phyloP scores from a whole-genome alignment of 2,329 filamentous ascomycete species.

The Aureobasidium subglaciale region DNA sequence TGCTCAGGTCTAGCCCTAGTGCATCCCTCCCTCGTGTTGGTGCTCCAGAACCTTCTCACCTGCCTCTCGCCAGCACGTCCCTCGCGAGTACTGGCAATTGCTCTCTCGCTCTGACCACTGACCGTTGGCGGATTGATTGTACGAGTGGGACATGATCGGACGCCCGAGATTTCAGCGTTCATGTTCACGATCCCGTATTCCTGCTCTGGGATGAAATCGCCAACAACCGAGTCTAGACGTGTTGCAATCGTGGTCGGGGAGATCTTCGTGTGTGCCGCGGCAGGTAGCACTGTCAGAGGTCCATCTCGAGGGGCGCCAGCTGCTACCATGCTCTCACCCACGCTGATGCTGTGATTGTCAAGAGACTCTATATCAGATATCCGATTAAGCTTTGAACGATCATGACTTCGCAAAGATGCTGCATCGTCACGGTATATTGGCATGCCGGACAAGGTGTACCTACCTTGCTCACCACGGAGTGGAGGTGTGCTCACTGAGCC shows the following conservation, averaged over 20 bases:
- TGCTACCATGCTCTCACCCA: not conserved
- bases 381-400: not conserved
- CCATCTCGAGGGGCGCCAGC: not conserved
- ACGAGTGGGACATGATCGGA: not conserved
- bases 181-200: not conserved
- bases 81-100: too few species aligned
- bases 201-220: not conserved
- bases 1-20: too few species aligned
- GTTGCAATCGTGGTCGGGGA: not conserved
- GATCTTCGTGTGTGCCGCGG: too few species aligned
- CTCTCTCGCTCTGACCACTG: too few species aligned
- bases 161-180: not conserved
- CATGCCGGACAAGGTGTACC: conserved; percentile 23
- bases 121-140: not conserved
- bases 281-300: not conserved
- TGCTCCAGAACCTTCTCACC: not conserved
- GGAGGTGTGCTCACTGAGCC: conserved; percentile 14
- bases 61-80: not conserved
- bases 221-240: too few species aligned
- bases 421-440: conserved; percentile 21
- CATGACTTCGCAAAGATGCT: conserved; percentile 19
- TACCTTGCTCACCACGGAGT: conserved; percentile 21
- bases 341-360: not conserved
- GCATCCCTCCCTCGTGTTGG: too few species aligned
- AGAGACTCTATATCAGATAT: not conserved